Percentiles rank a stretch among this genome's conserved stretches.
These are phyloP conservation scores for Globisporangium ultimum DNA, from an alignment of 352 stramenopile species.

Conservation along the genomic window DNA sequence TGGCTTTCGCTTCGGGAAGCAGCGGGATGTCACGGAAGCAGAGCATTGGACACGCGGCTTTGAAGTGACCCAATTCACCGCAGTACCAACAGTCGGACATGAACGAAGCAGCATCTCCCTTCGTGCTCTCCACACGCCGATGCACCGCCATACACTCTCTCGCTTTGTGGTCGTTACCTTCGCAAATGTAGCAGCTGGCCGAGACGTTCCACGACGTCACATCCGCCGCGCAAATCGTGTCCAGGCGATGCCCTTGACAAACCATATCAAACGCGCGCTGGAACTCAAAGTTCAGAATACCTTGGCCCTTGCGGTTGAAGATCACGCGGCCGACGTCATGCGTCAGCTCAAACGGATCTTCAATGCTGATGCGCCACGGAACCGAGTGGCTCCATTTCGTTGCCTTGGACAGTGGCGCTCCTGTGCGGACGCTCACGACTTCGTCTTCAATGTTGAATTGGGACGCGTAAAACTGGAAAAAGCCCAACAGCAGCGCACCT, in stretches of 20 bases:
- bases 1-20: slow-evolving; percentile 14
- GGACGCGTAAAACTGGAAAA: slow-evolving; percentile 96
- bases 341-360: slow-evolving; percentile 82
- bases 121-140: background rate
- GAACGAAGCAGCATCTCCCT: slow-evolving; percentile 15
- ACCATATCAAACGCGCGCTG: slow-evolving; percentile 53
- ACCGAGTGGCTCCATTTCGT: slow-evolving; percentile 67
- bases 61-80: slow-evolving; percentile 66
- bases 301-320: slow-evolving; percentile 67
- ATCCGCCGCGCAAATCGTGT: slow-evolving; percentile 50
- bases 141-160: slow-evolving; percentile 50
- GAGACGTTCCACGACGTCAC: slow-evolving; percentile 42
- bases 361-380: slow-evolving; percentile 80
- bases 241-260: slow-evolving; percentile 35
- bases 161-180: slow-evolving; percentile 38
- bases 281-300: slow-evolving; percentile 60
- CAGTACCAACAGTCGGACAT: slow-evolving; percentile 79
- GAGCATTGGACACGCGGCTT: slow-evolving; percentile 68
- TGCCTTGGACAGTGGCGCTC: slow-evolving; percentile 52
- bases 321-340: slow-evolving; percentile 80
- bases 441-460: slow-evolving; percentile 94
- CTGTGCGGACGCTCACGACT: slow-evolving; percentile 92
- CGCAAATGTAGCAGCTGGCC: slow-evolving; percentile 70
- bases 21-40: slow-evolving; percentile 50
- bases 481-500: slow-evolving; percentile 90